phyloP scores from a whole-genome alignment of 2,329 filamentous ascomycete genomes.

The Penicillium crustosum region DNA sequence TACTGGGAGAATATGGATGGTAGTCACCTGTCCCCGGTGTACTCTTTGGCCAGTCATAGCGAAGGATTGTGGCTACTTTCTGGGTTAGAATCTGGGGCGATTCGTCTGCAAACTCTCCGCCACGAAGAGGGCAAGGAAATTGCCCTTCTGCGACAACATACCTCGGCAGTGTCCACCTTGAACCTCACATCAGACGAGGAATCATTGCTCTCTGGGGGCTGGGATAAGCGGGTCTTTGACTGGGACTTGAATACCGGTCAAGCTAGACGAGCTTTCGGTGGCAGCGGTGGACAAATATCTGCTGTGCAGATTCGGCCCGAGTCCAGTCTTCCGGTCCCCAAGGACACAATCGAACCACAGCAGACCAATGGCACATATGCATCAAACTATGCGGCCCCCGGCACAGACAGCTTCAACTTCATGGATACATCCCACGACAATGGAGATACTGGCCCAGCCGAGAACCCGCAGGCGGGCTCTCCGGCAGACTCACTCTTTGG shows the following conservation, averaged over 20 bases:
- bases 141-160: constrained; percentile 75
- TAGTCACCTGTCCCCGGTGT: constrained; percentile 75
- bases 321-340: constrained; percentile 72
- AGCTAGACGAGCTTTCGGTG: constrained; percentile 71
- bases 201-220: constrained; percentile 86
- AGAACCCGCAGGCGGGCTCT: constrained; percentile 61
- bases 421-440: constrained; percentile 41
- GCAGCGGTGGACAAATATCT: constrained; percentile 79
- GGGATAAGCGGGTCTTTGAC: constrained; percentile 92
- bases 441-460: constrained; percentile 41
- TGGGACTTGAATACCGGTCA: constrained; percentile 92
- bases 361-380: constrained; percentile 66
- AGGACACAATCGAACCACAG: constrained; percentile 59
- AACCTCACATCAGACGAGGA: constrained; percentile 80
- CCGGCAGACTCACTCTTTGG: constrained; percentile 81
- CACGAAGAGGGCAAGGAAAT: constrained; percentile 95
- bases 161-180: constrained; percentile 86
- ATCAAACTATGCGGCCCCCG: constrained; percentile 68
- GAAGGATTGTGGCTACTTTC: constrained; percentile 89
- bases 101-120: constrained; percentile 88
- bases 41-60: constrained; percentile 87
- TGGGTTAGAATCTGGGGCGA: constrained; percentile 83
- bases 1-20: constrained; percentile 99
- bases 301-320: constrained; percentile 81
- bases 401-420: constrained; percentile 55